Evolutionary conservation across 2,329 filamentous ascomycete genomes (phyloP).

Genomic region (Trichoderma polysporum): DNA sequence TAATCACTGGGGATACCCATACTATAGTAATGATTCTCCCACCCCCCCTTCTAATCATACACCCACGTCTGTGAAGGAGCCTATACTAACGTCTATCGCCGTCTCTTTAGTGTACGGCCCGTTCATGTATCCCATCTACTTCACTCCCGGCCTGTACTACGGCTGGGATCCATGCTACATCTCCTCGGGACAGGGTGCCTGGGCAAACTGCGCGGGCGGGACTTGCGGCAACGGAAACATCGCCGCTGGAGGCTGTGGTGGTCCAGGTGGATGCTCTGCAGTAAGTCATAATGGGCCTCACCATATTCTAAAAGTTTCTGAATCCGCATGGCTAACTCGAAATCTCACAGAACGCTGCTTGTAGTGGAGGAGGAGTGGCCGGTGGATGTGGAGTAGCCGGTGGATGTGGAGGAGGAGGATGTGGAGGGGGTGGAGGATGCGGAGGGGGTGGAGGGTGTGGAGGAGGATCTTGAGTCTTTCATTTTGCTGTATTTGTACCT

Average conservation of each 20-base stretch:
- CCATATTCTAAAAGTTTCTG: background rate
- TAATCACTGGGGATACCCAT: conserved; percentile 55
- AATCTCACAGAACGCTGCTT: background rate
- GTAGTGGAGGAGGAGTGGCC: background rate
- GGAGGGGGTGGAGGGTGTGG: conserved; percentile 21
- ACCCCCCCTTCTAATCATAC: background rate
- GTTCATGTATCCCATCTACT: conserved; percentile 44
- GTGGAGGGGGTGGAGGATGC: conserved; percentile 39
- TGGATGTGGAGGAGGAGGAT: background rate
- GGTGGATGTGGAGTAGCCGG: background rate
- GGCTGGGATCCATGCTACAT: conserved; percentile 42
- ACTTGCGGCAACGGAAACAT: conserved; percentile 48
- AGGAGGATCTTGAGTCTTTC: background rate
- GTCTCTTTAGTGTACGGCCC: conserved; percentile 43
- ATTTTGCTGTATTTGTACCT: background rate
- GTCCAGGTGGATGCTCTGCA: conserved; percentile 25
- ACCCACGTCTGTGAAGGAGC: background rate
- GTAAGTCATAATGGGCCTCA: background rate
- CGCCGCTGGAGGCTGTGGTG: conserved; percentile 40
- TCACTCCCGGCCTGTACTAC: conserved; percentile 48
- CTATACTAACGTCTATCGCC: background rate
- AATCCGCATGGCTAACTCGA: background rate
- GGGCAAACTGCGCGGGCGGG: conserved; percentile 44
- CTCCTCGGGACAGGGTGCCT: conserved; percentile 36
- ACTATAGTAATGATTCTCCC: conserved; percentile 38